Evolutionary conservation across 768 basidiomycete species (phyloP), one percentile per base, ranked within the genome.

Genomic region (Pleurotus cornucopiae): DNA sequence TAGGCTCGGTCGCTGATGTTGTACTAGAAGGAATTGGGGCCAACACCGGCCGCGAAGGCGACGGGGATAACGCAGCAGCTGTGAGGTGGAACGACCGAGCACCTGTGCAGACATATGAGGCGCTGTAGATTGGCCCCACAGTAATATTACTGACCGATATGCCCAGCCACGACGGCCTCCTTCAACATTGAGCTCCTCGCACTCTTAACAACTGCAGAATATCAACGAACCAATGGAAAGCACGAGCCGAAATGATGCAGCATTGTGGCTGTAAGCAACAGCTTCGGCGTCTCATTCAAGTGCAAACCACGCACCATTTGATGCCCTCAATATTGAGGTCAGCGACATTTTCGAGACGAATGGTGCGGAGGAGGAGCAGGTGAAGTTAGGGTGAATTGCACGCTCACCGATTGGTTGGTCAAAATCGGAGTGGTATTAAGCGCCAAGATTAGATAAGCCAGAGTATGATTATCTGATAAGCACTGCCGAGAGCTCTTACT

Each of bases 1-100:
- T 77, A 11, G 89, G 88, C 58, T 81, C 76, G 0, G 73, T 74
- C 1, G 77, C 71, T 14, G 80, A 73, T 11, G 71, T 73, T 44
- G 77, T 73, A 12, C 81, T 69, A 46, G 73, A 66, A 13, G 73
- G 68, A 20, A 68, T 61, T 23, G 39, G 51, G n/a, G 51, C 51
- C n/a, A 20, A 39, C 11, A 23, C 16, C 12, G 51, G 39, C 16
- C 6, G 39, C 37, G 51, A 53, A 18, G 51, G 51, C 18, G 51
- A 53, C 21, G 51, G 51, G 9, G 51, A 53, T 53, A 53, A 23
- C 12, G 18, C 9, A 6, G 26, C 16, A 21, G 23, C 37, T 9
- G 51, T 40, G 14, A 30, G 12, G 23, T 53, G 51, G 16, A 53
- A 18, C 12, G 38, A 21, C 7, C 51, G 51, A 20, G 51, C 14